Evolutionary conservation across 441 rosid genomes (phyloP).

Genomic region (Rhodomyrtus psidioides): DNA sequence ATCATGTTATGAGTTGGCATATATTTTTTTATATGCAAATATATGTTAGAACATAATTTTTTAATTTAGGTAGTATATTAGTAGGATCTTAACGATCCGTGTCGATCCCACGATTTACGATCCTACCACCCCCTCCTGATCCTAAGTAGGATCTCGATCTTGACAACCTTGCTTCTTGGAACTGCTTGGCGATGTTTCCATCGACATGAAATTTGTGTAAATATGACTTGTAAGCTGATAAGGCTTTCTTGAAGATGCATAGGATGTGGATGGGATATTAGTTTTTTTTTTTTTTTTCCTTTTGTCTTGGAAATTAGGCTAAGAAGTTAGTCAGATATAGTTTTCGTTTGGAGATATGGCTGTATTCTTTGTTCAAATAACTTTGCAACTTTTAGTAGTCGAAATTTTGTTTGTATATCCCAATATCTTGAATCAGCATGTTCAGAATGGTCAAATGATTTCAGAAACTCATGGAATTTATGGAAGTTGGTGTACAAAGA

Average conservation of each 20-base stretch:
- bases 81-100: too few species aligned
- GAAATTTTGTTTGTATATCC: neutral
- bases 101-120: too few species aligned
- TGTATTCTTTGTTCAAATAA: neutral
- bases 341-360: neutral
- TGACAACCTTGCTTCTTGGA: too few species aligned
- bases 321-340: neutral
- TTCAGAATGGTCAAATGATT: neutral
- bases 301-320: neutral
- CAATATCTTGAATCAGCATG: neutral
- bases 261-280: neutral
- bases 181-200: neutral
- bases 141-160: too few species aligned
- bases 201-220: neutral
- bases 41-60: too few species aligned
- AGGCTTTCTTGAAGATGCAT: neutral
- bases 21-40: too few species aligned
- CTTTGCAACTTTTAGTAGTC: neutral
- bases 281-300: neutral
- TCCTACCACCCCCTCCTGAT: too few species aligned
- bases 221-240: too few species aligned
- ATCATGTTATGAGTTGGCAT: too few species aligned
- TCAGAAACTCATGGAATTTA: slow-evolving; percentile 15
- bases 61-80: too few species aligned
- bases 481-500: slow-evolving; percentile 27